Evolutionary conservation across 2,329 filamentous ascomycete genomes (phyloP), one percentile per base, ranked within the genome.

Genomic region (Colletotrichum truncatum): DNA sequence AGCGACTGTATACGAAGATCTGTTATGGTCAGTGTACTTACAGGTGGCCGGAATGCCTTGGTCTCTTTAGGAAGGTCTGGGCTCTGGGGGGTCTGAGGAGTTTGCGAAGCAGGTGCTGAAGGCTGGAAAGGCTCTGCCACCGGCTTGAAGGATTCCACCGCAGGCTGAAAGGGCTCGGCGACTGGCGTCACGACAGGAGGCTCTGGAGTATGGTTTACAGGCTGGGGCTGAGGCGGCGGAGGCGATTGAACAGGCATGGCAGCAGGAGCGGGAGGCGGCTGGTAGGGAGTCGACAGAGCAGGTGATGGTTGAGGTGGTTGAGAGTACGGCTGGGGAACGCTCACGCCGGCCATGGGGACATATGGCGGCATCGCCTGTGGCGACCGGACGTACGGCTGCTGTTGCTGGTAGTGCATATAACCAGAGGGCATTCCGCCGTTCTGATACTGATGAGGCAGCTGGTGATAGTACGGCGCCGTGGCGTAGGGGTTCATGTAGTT

Each of bases 381-480:
- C 60, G 84, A 84, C 55, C 82, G 80, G 36, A 77, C 75, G 69
- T 87, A 86, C 10, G 72, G 71, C 18, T 68, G 71, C 48, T 74
- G 75, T 25, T 62, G 63, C 59, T 80, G 82, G 70, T 86, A 86
- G 16, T 81, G 79, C 71, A 83, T 78, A 70, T 85, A 86, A 26
- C 77, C 79, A 43, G 77, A 79, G 58, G 81, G 79, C 72, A 87
- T 81, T 45, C 73, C 79, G 14, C 76, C 78, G 68, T 80, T 83
- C 72, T 88, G 89, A 72, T 91, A 87, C 63, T 86, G 87, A 62
- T 86, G 82, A 77, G 89, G 84, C 70, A 84, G 85, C 30, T 84
- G 81, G 67, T 84, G 85, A 72, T 86, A 87, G 69, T 80, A 81
- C 49, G 74, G 75, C 64, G 75, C 77, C 70, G 69, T 73, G 71